Conservation (phyloP, 768 basidiomycete species). For the Lentinula edodes region DNA sequence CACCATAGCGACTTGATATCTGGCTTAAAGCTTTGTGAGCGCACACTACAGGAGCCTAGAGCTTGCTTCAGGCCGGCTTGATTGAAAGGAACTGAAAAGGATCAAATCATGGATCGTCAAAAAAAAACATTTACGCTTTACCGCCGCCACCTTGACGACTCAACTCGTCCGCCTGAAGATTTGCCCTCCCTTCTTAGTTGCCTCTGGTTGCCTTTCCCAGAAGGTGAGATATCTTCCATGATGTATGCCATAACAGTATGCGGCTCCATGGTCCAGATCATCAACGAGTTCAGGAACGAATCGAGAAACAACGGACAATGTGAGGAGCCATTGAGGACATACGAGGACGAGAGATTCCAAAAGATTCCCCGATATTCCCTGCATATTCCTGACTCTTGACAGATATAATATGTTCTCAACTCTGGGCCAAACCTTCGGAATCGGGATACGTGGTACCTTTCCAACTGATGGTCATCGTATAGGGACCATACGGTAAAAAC, state of each 20-base stretch:
- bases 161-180: no score
- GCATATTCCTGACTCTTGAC: no score
- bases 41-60: no score
- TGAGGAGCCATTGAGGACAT: no score
- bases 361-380: no score
- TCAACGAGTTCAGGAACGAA: neutral
- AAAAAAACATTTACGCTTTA: neutral
- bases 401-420: neutral
- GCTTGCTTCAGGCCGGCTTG: neutral
- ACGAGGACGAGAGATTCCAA: no score
- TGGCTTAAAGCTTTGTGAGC: no score
- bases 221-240: neutral
- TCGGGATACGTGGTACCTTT: neutral
- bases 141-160: neutral
- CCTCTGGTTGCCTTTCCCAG: neutral
- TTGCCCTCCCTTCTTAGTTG: no score
- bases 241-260: no score
- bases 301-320: neutral
- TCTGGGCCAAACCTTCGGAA: neutral
- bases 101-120: neutral
- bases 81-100: neutral
- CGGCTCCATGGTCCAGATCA: neutral
- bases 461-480: no score
- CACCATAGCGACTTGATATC: no score
- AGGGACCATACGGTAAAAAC: no score